Evolutionary conservation across 495 filamentous ascomycete genomes (phyloP).

Genomic region (Parmelia sp.): DNA sequence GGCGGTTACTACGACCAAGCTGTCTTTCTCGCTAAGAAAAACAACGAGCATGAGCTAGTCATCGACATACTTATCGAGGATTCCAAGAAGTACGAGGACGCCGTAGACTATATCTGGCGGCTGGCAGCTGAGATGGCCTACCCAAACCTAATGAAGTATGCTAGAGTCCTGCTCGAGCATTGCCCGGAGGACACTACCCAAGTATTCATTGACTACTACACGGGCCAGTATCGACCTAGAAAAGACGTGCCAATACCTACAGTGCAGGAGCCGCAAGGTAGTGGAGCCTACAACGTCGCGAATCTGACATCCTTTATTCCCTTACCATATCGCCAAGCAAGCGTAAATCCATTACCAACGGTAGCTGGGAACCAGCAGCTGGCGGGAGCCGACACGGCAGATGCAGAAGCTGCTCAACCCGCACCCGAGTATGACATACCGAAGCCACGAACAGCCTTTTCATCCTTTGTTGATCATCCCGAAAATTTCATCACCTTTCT

Average conservation of each 20-base stretch:
- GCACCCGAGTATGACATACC: conserved; percentile 46
- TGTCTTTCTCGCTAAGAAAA: conserved; percentile 89
- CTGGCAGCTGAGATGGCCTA: conserved; percentile 81
- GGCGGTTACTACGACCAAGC: conserved; percentile 97
- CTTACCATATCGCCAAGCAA: conserved; percentile 72
- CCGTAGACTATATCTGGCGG: conserved; percentile 83
- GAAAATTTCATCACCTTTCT: conserved; percentile 85
- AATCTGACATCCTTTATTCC: conserved; percentile 79
- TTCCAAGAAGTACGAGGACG: conserved; percentile 79
- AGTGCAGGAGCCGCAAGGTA: conserved; percentile 49
- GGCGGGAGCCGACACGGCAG: conserved; percentile 27
- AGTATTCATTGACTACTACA: conserved; percentile 90
- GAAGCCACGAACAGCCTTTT: conserved; percentile 85
- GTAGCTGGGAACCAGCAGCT: conserved; percentile 30
- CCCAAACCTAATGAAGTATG: conserved; percentile 88
- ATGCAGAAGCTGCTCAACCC: conserved; percentile 30
- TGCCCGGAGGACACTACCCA: conserved; percentile 73
- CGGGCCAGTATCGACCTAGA: conserved; percentile 69
- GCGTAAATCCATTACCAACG: conserved; percentile 39
- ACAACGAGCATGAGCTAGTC: conserved; percentile 88
- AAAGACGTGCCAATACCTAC: conserved; percentile 48
- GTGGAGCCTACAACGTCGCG: conserved; percentile 65
- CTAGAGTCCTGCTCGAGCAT: conserved; percentile 78
- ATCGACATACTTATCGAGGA: conserved; percentile 95
- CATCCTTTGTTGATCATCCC: conserved; percentile 90